Base-by-base conservation (phyloP, 176 grass and related monocot genomes). In the Oryza meyeriana region DNA sequence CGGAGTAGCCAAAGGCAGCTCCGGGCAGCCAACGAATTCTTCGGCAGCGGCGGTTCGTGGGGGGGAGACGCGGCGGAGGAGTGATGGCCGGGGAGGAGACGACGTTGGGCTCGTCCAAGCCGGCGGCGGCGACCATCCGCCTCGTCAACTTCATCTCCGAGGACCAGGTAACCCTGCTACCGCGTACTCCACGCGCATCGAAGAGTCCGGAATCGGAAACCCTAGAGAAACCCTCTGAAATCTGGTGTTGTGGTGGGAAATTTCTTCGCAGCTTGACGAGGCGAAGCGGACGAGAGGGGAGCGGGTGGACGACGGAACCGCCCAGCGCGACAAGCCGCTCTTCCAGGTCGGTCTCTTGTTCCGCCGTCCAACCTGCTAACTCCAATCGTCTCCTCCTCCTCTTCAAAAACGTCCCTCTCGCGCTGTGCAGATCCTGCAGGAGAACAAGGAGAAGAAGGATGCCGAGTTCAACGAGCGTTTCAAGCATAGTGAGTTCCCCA, bases 391-490 rank as follows among this genome's bases (percentile, higher is more conserved):
- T 1, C 10, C 6, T 55, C 8, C 12, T 24, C 52, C 22, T 58
- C 22, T 16, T 20, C 47, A 47, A 47, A 47, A 20, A 7, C 52
- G 14, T 67, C 12, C n/a, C 22, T 67, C 5, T 1, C 38, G 17
- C 6, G 4, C 17, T 66, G 66, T 13, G 73, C 93, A 99, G 96
- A 94, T 99, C 63, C 50, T 95, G 44, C 94, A 88, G 74, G 96
- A 94, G 80, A 99, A 99, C 58, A 99, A 91, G 90, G 96, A 99
- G 41, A 94, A 90, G 82, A 95, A 99, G 72, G 96, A 99, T 61
- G 96, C 96, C 18, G 96, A 99, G 77, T 99, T 99, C 79, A 99
- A 95, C 22, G 96, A 95, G 81, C 92, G 96, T 52, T 99, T 99
- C 85, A 99, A 99, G 58, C 93, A 99, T 68, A 89, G 96, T 95